Evolutionary conservation across 352 stramenopile genomes (phyloP).

Genomic region (Phytopythium aichiense): DNA sequence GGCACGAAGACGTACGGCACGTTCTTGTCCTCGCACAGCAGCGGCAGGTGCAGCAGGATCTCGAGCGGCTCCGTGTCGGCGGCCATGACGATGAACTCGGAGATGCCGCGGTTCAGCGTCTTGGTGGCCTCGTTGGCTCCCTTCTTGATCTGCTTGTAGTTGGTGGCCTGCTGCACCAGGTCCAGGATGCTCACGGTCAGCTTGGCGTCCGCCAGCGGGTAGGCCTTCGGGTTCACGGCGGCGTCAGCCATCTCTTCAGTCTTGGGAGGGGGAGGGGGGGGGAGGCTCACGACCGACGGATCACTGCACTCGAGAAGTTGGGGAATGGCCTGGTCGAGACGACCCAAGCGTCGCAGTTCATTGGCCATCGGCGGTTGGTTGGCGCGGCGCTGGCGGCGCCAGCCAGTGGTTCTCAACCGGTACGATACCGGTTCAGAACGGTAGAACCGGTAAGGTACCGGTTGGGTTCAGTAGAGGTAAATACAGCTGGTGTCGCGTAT

Average conservation of each 20-base stretch:
- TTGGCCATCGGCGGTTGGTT: constrained; percentile 4
- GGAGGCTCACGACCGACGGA: constrained; percentile 87
- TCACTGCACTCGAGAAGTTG: constrained; percentile 67
- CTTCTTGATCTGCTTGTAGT: constrained; percentile 99
- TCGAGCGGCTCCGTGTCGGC: constrained; percentile 99
- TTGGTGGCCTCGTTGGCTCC: constrained; percentile 99
- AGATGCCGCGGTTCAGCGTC: constrained; percentile 99
- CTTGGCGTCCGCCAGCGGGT: constrained; percentile 97
- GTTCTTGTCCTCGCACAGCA: constrained; percentile 99
- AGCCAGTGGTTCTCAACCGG: background rate
- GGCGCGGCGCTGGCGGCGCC: background rate
- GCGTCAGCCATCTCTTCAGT: constrained; percentile 60
- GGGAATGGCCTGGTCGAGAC: constrained; percentile 5
- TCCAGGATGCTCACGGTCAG: constrained; percentile 99
- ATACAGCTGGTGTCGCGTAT: background rate
- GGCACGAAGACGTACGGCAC: constrained; percentile 91
- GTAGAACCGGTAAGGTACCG: background rate
- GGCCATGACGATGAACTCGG: constrained; percentile 99
- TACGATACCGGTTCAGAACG: constrained; percentile 3
- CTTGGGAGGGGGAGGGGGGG: constrained; percentile 1
- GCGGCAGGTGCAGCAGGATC: constrained; percentile 99
- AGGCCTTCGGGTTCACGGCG: constrained; percentile 94
- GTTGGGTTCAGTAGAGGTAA: background rate
- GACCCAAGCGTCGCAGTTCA: background rate
- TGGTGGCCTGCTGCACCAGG: constrained; percentile 98